Conservation (phyloP, 2,329 filamentous ascomycete species). For the Lasiodiplodia theobromae region DNA sequence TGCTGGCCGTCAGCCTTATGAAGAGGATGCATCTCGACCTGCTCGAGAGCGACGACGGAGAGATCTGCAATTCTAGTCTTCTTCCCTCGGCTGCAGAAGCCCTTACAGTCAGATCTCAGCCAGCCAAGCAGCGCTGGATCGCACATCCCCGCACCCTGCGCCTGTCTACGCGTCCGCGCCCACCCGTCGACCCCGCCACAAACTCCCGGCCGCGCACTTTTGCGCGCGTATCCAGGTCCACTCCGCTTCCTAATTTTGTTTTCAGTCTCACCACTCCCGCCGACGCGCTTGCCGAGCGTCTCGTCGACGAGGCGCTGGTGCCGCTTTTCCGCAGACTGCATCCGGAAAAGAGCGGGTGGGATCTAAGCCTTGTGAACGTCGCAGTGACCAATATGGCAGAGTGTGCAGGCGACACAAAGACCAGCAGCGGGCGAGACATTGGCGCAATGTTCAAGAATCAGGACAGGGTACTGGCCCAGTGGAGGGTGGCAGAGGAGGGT, state of each 20-base stretch:
- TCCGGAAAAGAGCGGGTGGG: constrained; percentile 73
- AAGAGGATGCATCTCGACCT: constrained; percentile 82
- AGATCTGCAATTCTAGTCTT: constrained; percentile 4
- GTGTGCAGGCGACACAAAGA: constrained; percentile 52
- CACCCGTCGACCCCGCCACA: constrained; percentile 52
- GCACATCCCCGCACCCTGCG: constrained; percentile 83
- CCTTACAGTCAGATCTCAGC: background rate
- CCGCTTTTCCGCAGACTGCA: constrained; percentile 79
- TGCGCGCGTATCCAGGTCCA: constrained; percentile 77
- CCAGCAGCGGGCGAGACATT: constrained; percentile 73
- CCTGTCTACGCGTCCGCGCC: constrained; percentile 74
- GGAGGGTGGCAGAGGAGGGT: constrained; percentile 36
- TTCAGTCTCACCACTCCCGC: constrained; percentile 68
- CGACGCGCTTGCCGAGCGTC: constrained; percentile 68
- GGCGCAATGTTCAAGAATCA: constrained; percentile 80
- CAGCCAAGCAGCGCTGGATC: constrained; percentile 65
- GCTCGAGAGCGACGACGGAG: constrained; percentile 56
- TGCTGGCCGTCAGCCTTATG: constrained; percentile 73
- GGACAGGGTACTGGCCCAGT: constrained; percentile 72
- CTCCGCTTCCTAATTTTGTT: constrained; percentile 74
- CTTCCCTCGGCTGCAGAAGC: background rate
- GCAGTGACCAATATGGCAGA: constrained; percentile 83
- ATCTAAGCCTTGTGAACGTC: constrained; percentile 83
- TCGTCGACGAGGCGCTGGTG: constrained; percentile 73
- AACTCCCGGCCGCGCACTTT: constrained; percentile 63